These are phyloP conservation scores for Tetrapyrgos nigripes DNA, from an alignment of 1,284 basidiomycete genomes.

Conservation along the genomic window DNA sequence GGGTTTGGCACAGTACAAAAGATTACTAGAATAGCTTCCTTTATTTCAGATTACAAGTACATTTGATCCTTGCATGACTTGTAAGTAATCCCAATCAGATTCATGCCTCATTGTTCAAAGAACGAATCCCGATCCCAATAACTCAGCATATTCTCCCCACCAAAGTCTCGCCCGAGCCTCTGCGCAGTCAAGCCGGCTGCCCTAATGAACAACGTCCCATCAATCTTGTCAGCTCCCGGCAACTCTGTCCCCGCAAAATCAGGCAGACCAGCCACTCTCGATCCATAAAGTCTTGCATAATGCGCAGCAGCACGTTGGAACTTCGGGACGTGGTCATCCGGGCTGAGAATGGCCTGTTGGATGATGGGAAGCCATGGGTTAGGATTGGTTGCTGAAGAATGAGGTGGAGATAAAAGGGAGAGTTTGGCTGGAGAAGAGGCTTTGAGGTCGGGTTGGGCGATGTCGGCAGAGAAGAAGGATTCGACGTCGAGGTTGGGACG, in stretches of 20 bases:
- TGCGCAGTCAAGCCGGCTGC: constrained; percentile 52
- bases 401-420: constrained; percentile 33
- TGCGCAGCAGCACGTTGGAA: constrained; percentile 61
- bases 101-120: neutral
- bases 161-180: constrained; percentile 8
- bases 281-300: constrained; percentile 57
- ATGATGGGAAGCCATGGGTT: constrained; percentile 17
- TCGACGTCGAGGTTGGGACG: constrained; percentile 45
- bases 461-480: constrained; percentile 43
- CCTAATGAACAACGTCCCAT: constrained; percentile 66
- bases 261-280: constrained; percentile 40
- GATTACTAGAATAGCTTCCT: too few species aligned
- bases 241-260: constrained; percentile 48
- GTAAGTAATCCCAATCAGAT: too few species aligned
- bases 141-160: neutral
- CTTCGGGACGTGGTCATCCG: constrained; percentile 71
- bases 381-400: constrained; percentile 10
- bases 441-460: constrained; percentile 26
- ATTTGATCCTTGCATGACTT: too few species aligned
- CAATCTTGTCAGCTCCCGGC: constrained; percentile 54
- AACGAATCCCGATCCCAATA: constrained; percentile 14
- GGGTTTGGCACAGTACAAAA: too few species aligned
- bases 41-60: too few species aligned
- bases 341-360: constrained; percentile 47
- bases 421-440: constrained; percentile 22